Percentiles rank a stretch among this genome's conserved stretches.
These are phyloP conservation scores for Paramecium octaurelia DNA, from an alignment of 73 alveolate genomes.

Conservation along the genomic window DNA sequence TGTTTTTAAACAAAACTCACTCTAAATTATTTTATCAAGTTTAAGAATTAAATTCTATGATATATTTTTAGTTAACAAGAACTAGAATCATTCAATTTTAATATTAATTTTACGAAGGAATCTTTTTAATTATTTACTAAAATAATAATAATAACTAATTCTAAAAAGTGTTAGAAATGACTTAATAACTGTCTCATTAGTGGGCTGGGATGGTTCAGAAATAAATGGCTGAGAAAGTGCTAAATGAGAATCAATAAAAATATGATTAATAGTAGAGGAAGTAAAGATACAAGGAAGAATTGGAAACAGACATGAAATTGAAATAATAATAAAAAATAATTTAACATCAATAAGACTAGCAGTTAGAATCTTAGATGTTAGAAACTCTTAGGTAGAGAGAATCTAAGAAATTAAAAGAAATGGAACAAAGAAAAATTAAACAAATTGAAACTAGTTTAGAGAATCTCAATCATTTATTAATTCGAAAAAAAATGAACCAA, in stretches of 20 bases:
- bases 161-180: not conserved
- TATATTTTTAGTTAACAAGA: not conserved
- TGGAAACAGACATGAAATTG: slow-evolving; percentile 38
- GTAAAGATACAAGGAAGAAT: slow-evolving; percentile 24
- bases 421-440: slow-evolving; percentile 25
- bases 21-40: not conserved
- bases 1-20: not conserved
- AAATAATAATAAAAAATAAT: slow-evolving; percentile 4
- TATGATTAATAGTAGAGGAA: not conserved
- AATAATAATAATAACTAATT: not conserved
- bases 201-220: not conserved
- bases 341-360: not conserved
- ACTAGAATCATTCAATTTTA: not conserved
- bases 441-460: slow-evolving; percentile 26
- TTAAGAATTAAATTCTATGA: not conserved
- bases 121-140: not conserved
- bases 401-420: not conserved
- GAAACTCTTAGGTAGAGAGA: slow-evolving; percentile 21
- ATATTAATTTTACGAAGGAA: not conserved
- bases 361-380: not conserved
- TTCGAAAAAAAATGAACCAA: slow-evolving; percentile 16
- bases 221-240: not conserved
- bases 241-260: not conserved
- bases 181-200: not conserved
- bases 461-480: slow-evolving; percentile 24